Conservation (phyloP, 441 rosid genomes). For the Erodium trifolium region DNA sequence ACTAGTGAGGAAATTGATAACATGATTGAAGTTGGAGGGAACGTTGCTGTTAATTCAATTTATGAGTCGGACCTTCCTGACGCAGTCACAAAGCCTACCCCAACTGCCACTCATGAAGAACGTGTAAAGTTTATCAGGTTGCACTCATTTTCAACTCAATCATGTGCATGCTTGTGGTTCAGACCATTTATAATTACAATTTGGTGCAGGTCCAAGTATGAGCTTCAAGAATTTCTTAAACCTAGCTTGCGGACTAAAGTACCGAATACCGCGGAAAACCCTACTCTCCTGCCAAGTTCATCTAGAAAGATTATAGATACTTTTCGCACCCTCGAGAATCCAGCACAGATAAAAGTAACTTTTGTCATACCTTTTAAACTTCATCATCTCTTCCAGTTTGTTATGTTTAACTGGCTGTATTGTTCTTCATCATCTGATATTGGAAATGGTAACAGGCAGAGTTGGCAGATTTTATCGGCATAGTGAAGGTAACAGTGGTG, state of each 20-base stretch:
- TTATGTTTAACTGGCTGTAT: slow-evolving; percentile 7
- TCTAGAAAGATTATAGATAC: slow-evolving; percentile 60
- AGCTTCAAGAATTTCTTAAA: slow-evolving; percentile 85
- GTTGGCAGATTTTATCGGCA: slow-evolving; percentile 79
- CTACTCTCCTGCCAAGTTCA: slow-evolving; percentile 40
- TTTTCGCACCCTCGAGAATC: slow-evolving; percentile 40
- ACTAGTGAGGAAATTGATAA: slow-evolving; percentile 75
- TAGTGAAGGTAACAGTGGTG: slow-evolving; percentile 59
- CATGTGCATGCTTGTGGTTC: neutral
- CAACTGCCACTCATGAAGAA: slow-evolving; percentile 64
- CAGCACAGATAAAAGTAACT: slow-evolving; percentile 44
- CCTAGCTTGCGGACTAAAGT: slow-evolving; percentile 63
- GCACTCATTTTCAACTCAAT: neutral
- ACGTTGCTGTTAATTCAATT: slow-evolving; percentile 73
- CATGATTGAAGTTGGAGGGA: slow-evolving; percentile 63
- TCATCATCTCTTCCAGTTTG: neutral
- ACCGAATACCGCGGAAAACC: slow-evolving; percentile 31
- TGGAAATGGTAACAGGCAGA: slow-evolving; percentile 49
- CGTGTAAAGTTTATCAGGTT: slow-evolving; percentile 72
- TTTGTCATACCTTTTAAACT: neutral
- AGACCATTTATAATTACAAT: neutral
- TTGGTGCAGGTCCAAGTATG: slow-evolving; percentile 77
- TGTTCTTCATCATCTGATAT: slow-evolving; percentile 17
- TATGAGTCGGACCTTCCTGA: slow-evolving; percentile 85
- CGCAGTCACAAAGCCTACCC: slow-evolving; percentile 62